Percentiles rank a stretch among this genome's conserved stretches.
These are phyloP conservation scores for Aspergillus brunneoviolaceus DNA, from an alignment of 2,329 filamentous ascomycete species.

Conservation along the genomic window DNA sequence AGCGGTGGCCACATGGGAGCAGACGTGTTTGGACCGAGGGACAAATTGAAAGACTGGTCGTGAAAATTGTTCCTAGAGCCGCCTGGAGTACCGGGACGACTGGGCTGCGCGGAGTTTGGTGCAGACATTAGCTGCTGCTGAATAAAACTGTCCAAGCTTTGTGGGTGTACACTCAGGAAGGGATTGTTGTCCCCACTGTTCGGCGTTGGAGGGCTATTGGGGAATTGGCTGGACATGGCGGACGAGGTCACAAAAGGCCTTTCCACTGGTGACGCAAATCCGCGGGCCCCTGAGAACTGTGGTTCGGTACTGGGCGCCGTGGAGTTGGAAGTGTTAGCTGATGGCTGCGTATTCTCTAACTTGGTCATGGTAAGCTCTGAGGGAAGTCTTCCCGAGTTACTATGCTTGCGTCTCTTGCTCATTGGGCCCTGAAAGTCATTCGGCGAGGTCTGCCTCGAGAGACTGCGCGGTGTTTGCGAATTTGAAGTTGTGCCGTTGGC, in stretches of 20 bases:
- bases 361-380: constrained; percentile 78
- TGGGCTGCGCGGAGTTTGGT: constrained; percentile 69
- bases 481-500: constrained; percentile 39
- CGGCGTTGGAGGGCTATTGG: constrained; percentile 65
- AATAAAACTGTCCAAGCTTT: constrained; percentile 65
- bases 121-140: constrained; percentile 69
- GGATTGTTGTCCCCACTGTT: constrained; percentile 62
- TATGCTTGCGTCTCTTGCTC: constrained; percentile 81
- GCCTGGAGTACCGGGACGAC: constrained; percentile 72
- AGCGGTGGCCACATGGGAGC: constrained; percentile 56
- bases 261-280: constrained; percentile 43
- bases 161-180: constrained; percentile 59
- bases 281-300: constrained; percentile 41
- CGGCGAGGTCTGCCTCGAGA: constrained; percentile 75
- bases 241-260: constrained; percentile 48
- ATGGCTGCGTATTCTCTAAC: constrained; percentile 59
- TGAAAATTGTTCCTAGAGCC: constrained; percentile 45
- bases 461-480: constrained; percentile 57
- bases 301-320: constrained; percentile 44
- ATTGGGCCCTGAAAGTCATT: constrained; percentile 62
- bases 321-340: constrained; percentile 25
- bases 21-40: constrained; percentile 46
- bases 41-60: constrained; percentile 31
- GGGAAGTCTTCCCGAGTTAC: constrained; percentile 67
- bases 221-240: constrained; percentile 50